phyloP scores from a whole-genome alignment of 805 yeast species.

The Brettanomyces bruxellensis region DNA sequence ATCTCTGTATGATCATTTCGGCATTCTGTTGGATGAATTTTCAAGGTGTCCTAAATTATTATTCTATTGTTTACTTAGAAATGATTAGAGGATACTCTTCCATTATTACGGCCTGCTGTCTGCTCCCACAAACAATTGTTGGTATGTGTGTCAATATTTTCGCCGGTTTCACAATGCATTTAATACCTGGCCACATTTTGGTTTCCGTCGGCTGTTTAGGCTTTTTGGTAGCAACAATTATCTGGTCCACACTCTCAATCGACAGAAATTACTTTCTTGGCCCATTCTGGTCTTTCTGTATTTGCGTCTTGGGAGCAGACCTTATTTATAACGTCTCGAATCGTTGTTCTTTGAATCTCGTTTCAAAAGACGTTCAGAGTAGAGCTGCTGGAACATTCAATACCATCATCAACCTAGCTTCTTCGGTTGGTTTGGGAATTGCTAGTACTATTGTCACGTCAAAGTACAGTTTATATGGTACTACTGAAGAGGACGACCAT shows the following conservation, averaged over 20 bases:
- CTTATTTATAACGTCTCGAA: constrained; percentile 36
- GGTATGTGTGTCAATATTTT: constrained; percentile 35
- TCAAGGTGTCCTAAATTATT: constrained; percentile 30
- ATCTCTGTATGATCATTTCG: constrained; percentile 29
- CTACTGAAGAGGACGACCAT: constrained; percentile 15
- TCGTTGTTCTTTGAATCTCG: constrained; percentile 32
- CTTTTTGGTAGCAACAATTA: constrained; percentile 27
- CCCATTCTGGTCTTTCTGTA: constrained; percentile 34
- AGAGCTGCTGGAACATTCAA: constrained; percentile 42
- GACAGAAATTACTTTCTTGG: constrained; percentile 33
- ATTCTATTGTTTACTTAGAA: constrained; percentile 35
- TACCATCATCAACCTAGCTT: constrained; percentile 32
- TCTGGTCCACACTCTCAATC: constrained; percentile 33
- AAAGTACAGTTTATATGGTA: constrained; percentile 24
- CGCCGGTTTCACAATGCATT: constrained; percentile 38
- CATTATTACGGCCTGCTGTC: constrained; percentile 34
- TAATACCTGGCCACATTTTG: constrained; percentile 31
- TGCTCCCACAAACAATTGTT: constrained; percentile 33
- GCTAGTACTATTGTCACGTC: constrained; percentile 31
- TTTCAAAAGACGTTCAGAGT: constrained; percentile 29
- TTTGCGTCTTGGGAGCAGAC: constrained; percentile 39
- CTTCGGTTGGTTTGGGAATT: constrained; percentile 34
- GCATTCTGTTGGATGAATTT: constrained; percentile 34
- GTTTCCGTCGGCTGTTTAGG: constrained; percentile 27
- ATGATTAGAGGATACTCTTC: constrained; percentile 28